These are phyloP conservation scores for Geotrichum bryndzae DNA, from an alignment of 1,139 yeast genomes.

Conservation along the genomic window DNA sequence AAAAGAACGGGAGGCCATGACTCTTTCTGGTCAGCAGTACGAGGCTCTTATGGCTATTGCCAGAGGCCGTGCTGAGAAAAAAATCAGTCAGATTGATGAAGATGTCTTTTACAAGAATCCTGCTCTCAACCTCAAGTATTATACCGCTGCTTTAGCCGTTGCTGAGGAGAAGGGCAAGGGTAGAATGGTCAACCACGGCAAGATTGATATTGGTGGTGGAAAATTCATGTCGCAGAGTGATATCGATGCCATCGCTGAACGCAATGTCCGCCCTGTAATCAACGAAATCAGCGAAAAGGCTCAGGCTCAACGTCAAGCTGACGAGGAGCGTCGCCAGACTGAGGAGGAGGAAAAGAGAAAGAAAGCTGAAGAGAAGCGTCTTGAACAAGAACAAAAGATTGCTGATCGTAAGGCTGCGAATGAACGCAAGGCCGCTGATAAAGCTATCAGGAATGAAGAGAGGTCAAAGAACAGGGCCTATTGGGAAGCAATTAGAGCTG, in stretches of 20 bases:
- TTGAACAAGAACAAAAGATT: constrained; percentile 22
- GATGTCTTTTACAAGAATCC: constrained; percentile 35
- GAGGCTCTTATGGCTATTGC: constrained; percentile 33
- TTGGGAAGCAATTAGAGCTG: constrained; percentile 16
- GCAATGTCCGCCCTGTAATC: constrained; percentile 80
- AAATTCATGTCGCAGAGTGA: constrained; percentile 69
- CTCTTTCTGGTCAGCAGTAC: constrained; percentile 33
- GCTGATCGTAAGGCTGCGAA: constrained; percentile 27
- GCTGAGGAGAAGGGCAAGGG: constrained; percentile 64
- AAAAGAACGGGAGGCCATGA: constrained; percentile 35
- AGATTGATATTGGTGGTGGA: constrained; percentile 85
- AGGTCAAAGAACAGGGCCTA: constrained; percentile 24
- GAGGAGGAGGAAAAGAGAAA: constrained; percentile 45
- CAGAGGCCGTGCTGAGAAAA: constrained; percentile 32
- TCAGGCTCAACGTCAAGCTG: constrained; percentile 61
- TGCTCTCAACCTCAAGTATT: constrained; percentile 30
- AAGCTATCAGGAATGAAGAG: constrained; percentile 25
- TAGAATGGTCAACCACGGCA: constrained; percentile 49
- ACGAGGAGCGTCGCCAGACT: constrained; percentile 51
- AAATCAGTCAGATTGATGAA: constrained; percentile 38
- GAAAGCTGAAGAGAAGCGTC: constrained; percentile 33
- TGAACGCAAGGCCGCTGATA: constrained; percentile 29
- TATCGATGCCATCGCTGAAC: constrained; percentile 74
- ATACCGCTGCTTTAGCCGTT: constrained; percentile 41
- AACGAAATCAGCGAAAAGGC: constrained; percentile 70